Evolutionary conservation across 2,329 filamentous ascomycete species (phyloP).

Genomic region (Penicillium rolfsii): DNA sequence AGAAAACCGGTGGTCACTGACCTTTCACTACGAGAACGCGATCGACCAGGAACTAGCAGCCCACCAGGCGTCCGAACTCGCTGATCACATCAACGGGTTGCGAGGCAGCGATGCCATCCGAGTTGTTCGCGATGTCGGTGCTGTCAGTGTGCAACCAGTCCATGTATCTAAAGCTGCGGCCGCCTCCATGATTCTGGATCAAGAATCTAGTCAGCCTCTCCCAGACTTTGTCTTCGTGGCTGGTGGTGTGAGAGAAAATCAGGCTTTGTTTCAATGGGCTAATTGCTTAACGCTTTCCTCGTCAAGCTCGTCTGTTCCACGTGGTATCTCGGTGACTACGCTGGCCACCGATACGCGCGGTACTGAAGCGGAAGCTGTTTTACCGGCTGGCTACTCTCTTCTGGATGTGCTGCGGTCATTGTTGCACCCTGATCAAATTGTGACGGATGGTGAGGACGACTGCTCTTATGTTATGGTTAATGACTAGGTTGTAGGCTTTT

Average conservation of each 20-base stretch:
- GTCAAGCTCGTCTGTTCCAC: neutral
- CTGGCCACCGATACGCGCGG: conserved; percentile 82
- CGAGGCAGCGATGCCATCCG: conserved; percentile 81
- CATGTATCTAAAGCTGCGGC: conserved; percentile 86
- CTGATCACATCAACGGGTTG: conserved; percentile 90
- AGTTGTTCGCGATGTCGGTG: conserved; percentile 77
- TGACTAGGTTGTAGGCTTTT: neutral
- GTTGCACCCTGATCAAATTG: neutral
- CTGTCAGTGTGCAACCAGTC: conserved; percentile 79
- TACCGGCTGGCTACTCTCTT: conserved; percentile 68
- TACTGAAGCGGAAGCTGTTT: conserved; percentile 78
- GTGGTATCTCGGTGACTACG: conserved; percentile 66
- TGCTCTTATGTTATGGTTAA: neutral
- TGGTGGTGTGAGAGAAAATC: conserved; percentile 85
- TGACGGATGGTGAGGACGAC: neutral
- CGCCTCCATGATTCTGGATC: conserved; percentile 69
- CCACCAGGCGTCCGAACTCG: conserved; percentile 84
- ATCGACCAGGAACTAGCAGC: conserved; percentile 74
- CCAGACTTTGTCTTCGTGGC: conserved; percentile 86
- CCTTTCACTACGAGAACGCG: conserved; percentile 83
- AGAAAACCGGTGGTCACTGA: conserved; percentile 80
- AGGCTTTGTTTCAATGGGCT: conserved; percentile 92
- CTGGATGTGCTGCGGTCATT: conserved; percentile 14
- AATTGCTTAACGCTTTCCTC: conserved; percentile 62
- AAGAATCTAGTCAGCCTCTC: conserved; percentile 56